Percentiles rank a stretch among this genome's conserved stretches.
These are phyloP conservation scores for Pneumocystis jirovecii DNA, from an alignment of 1,139 yeast species.

Conservation along the genomic window DNA sequence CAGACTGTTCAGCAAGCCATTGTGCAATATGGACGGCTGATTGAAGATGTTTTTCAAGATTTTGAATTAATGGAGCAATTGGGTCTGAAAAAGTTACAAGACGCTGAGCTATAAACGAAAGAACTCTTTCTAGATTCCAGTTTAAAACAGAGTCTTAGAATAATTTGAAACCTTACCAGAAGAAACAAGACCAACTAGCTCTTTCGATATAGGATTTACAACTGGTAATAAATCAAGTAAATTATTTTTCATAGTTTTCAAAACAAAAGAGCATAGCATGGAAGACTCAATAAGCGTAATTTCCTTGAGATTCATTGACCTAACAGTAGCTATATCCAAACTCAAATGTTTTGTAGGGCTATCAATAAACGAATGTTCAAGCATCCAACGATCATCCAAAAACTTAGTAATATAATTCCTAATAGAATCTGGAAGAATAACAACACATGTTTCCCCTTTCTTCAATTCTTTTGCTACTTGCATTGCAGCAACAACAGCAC, in stretches of 20 bases:
- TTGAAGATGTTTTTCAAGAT: constrained; percentile 41
- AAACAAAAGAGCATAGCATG: neutral
- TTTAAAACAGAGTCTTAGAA: constrained; percentile 55
- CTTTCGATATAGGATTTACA: constrained; percentile 25
- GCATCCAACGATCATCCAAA: constrained; percentile 88
- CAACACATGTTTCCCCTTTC: constrained; percentile 48
- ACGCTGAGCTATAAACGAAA: constrained; percentile 49
- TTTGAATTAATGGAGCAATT: constrained; percentile 49
- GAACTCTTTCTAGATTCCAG: constrained; percentile 49
- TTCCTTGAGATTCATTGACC: neutral
- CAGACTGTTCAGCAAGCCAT: neutral
- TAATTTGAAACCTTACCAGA: constrained; percentile 42
- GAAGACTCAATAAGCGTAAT: neutral
- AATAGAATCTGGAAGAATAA: constrained; percentile 74
- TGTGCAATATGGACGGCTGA: neutral
- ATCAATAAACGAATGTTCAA: constrained; percentile 48
- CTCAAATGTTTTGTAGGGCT: neutral
- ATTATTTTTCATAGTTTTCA: constrained; percentile 22
- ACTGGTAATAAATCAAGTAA: constrained; percentile 28
- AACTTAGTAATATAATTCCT: constrained; percentile 79
- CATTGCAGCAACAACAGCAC: constrained; percentile 70
- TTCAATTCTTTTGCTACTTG: constrained; percentile 42
- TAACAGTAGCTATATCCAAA: too few species aligned
- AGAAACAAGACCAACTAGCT: constrained; percentile 22
- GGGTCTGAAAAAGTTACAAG: constrained; percentile 52